Percentiles rank a stretch among this genome's conserved stretches.
phyloP scores from a whole-genome alignment of 805 yeast species.

The Ogataea henricii region DNA sequence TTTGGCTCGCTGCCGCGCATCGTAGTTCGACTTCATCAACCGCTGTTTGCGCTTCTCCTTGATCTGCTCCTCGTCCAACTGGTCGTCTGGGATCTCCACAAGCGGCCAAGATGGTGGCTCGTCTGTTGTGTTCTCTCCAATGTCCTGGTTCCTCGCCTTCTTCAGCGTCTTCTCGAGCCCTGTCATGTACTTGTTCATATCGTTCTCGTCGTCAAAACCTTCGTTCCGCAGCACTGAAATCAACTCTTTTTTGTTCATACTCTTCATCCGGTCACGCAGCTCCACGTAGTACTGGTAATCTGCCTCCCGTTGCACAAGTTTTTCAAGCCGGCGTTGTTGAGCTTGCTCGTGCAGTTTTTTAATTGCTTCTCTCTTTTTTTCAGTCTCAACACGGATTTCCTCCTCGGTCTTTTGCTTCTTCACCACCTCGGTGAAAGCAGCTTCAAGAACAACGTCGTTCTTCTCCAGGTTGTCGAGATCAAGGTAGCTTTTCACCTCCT shows the following conservation, averaged over 20 bases:
- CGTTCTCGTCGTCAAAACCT: constrained; percentile 76
- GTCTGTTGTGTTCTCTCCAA: constrained; percentile 54
- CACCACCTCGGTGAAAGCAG: constrained; percentile 68
- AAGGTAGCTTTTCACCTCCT: constrained; percentile 59
- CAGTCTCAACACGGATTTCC: constrained; percentile 75
- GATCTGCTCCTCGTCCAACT: constrained; percentile 74
- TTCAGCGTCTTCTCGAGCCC: constrained; percentile 70
- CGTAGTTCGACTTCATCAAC: constrained; percentile 81
- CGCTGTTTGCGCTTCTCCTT: constrained; percentile 86
- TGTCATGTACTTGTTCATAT: constrained; percentile 63
- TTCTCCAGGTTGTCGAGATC: constrained; percentile 63
- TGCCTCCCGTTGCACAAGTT: constrained; percentile 74
- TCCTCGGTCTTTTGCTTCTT: constrained; percentile 79
- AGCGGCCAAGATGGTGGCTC: constrained; percentile 68
- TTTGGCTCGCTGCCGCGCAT: constrained; percentile 81
- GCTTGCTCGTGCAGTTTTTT: constrained; percentile 91
- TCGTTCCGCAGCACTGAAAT: constrained; percentile 62
- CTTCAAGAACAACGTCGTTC: constrained; percentile 79
- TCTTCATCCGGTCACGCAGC: constrained; percentile 53
- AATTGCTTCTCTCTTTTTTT: constrained; percentile 82
- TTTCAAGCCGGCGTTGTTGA: constrained; percentile 77
- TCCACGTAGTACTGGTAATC: constrained; percentile 72
- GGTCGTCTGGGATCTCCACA: constrained; percentile 81
- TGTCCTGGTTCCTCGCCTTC: constrained; percentile 63
- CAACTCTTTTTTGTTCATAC: constrained; percentile 53